A percentile compares a stretch with the other conserved stretches of the same genome.
Conservation (phyloP, 2,329 filamentous ascomycete species). For the Calonectria pseudoreteaudii region DNA sequence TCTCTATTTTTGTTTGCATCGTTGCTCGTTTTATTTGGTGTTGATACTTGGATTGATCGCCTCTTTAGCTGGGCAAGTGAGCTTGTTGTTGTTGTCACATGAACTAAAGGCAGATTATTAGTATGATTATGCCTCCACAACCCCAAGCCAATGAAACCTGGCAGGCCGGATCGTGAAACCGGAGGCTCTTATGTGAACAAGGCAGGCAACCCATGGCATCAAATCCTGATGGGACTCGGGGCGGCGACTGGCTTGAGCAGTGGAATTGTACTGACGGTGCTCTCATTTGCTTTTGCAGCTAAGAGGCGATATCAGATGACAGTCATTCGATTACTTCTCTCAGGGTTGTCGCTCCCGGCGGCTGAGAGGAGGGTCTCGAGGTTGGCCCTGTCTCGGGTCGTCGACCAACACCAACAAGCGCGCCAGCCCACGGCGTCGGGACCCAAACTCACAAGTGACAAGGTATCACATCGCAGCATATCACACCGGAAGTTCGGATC, state of each 20-base stretch:
- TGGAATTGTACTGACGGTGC: not conserved
- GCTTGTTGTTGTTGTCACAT: not conserved
- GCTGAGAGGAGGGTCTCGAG: not conserved
- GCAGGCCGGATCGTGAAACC: not conserved
- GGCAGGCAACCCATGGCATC: not conserved
- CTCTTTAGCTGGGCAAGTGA: not conserved
- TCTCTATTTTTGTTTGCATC: not conserved
- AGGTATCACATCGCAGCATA: not conserved
- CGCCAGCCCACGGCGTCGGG: not conserved
- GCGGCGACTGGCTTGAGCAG: not conserved
- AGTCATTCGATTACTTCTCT: slow-evolving; percentile 15
- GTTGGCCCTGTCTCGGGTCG: not conserved
- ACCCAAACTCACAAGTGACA: not conserved
- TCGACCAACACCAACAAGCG: not conserved
- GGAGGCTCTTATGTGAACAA: not conserved
- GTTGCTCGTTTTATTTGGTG: not conserved
- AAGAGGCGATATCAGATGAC: slow-evolving; percentile 14
- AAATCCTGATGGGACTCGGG: not conserved
- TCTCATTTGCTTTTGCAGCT: not conserved
- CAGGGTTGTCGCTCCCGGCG: not conserved
- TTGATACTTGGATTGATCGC: not conserved
- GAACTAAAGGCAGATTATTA: not conserved
- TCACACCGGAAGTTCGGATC: slow-evolving; percentile 23
- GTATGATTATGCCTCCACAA: not conserved
- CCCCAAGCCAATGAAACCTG: not conserved